phyloP scores from a whole-genome alignment of 2,329 filamentous ascomycete genomes.

The Fusarium sp. region DNA sequence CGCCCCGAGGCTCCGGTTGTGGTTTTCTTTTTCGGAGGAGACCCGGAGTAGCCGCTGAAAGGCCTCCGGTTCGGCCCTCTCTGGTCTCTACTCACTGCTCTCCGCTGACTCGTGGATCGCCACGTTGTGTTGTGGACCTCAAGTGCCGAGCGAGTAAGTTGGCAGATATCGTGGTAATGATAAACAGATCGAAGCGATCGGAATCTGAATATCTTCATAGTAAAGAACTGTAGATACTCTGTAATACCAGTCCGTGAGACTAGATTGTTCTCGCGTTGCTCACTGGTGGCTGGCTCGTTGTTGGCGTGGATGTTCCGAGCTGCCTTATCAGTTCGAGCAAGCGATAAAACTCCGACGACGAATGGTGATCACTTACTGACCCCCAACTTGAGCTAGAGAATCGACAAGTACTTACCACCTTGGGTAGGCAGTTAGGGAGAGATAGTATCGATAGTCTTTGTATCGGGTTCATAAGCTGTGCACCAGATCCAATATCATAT shows the following conservation, averaged over 20 bases:
- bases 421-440: slow-evolving; percentile 12
- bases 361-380: slow-evolving; percentile 23
- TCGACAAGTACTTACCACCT: slow-evolving; percentile 24
- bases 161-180: background rate
- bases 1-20: slow-evolving; percentile 26
- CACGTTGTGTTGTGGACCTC: slow-evolving; percentile 9
- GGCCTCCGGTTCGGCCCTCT: slow-evolving; percentile 35
- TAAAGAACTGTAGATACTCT: too few species aligned
- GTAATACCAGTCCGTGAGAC: background rate
- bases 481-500: slow-evolving; percentile 31
- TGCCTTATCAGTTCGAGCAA: slow-evolving; percentile 40
- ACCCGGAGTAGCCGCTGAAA: slow-evolving; percentile 35
- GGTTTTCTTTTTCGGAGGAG: slow-evolving; percentile 27
- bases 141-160: slow-evolving; percentile 19
- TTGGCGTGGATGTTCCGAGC: background rate
- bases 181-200: slow-evolving; percentile 2
- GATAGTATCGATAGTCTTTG: slow-evolving; percentile 10
- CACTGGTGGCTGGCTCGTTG: slow-evolving; percentile 28
- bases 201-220: too few species aligned
- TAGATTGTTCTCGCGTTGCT: slow-evolving; percentile 23
- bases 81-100: background rate
- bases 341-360: slow-evolving; percentile 28
- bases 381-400: slow-evolving; percentile 6
- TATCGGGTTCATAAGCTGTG: slow-evolving; percentile 26
- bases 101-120: slow-evolving; percentile 34